Evolutionary conservation across 2,329 filamentous ascomycete genomes (phyloP).

Genomic region (Zymoseptoria pseudotritici): DNA sequence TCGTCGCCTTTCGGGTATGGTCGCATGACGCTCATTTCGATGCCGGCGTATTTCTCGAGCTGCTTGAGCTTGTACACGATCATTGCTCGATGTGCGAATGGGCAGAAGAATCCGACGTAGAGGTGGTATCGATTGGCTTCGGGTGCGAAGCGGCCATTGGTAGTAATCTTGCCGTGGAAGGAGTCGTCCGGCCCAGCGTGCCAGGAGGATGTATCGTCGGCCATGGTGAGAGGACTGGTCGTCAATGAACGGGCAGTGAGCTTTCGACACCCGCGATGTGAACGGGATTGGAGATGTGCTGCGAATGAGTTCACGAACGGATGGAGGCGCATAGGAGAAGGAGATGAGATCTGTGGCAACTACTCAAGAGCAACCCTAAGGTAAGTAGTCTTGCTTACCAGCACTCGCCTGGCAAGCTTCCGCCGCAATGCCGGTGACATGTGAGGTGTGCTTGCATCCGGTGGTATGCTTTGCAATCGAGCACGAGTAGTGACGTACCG

Average conservation of each 20-base stretch:
- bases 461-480: not conserved
- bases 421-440: not conserved
- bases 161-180: slow-evolving; percentile 47
- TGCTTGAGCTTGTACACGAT: slow-evolving; percentile 52
- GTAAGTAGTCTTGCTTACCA: not conserved
- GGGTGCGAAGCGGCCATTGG: slow-evolving; percentile 42
- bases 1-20: slow-evolving; percentile 60
- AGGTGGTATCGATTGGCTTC: slow-evolving; percentile 49
- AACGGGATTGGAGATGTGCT: not conserved
- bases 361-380: not conserved
- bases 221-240: not conserved
- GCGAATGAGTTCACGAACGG: not conserved
- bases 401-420: not conserved
- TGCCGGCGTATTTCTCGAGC: slow-evolving; percentile 41
- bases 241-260: no score
- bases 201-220: slow-evolving; percentile 19
- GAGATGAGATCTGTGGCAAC: not conserved
- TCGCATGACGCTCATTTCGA: slow-evolving; percentile 53
- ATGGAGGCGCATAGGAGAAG: not conserved
- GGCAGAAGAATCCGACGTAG: slow-evolving; percentile 56
- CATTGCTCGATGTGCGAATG: slow-evolving; percentile 56
- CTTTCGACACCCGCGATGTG: no score
- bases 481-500: not conserved
- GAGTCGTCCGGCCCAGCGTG: slow-evolving; percentile 34
- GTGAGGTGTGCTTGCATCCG: not conserved